Evolutionary conservation across 2,329 filamentous ascomycete genomes (phyloP), one percentile per base, ranked within the genome.

Genomic region (Ciborinia camelliae): DNA sequence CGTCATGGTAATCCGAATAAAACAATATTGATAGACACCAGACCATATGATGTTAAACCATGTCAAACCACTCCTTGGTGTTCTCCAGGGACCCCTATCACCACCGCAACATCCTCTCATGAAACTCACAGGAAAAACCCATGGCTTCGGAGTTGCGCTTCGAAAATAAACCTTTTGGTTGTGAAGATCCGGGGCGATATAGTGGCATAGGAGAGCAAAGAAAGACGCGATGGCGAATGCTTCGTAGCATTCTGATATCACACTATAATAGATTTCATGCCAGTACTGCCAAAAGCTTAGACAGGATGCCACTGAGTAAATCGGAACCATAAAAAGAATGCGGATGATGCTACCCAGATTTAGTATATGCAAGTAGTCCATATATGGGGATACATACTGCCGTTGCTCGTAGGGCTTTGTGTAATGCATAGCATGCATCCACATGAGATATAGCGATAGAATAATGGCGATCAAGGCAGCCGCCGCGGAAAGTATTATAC

Each of bases 1-100:
- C 39, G 91, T 95, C 83, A 92, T 91, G 72, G 88, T 78, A 23
- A 94, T 88, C 53, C 90, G 86, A 68, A 94, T 86, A 72, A 94
- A 87, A 78, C 90, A 92, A 78, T 95, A 96, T 73, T 96, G 91
- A 77, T 93, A 96, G 63, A 95, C 83, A 62, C 88, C 87, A 54
- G 90, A 83, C 90, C 90, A 95, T 70, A 93, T 82, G 66, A 93
- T 86, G 75, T 96, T 96, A 79, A 96, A 96, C 91, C 91, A 95
- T 0, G 91, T 96, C 75, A 96, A 78, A 1, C 92, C 91, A 76
- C 89, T 95, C 69, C 84, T 81, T 0, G 92, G 91, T n/a, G 83
- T 89, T 70, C 90, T 83, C 81, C 90, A 88, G 32, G 83, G 81
- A 0, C 91, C 90, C 62, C 84, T 80, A 66, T 90, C 76, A 41